Conservation (phyloP, 2,329 filamentous ascomycete genomes). For the Trematosphaeria pertusa region DNA sequence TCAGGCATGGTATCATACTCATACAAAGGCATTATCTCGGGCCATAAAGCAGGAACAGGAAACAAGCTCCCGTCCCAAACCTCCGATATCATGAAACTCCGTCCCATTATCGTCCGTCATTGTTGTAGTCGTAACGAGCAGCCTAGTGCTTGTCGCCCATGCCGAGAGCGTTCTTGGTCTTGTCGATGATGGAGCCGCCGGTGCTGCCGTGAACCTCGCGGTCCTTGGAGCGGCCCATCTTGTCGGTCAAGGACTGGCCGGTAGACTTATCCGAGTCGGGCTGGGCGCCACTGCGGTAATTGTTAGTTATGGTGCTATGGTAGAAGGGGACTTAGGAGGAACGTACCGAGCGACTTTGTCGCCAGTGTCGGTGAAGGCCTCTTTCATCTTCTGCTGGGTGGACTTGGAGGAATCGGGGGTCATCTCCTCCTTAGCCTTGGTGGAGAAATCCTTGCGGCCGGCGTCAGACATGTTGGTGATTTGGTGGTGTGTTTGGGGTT, state of each 20-base stretch:
- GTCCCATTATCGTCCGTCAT: conserved; percentile 9
- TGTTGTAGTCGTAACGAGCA: no score
- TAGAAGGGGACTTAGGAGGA: neutral
- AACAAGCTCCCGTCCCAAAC: conserved; percentile 7
- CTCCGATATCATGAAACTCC: neutral
- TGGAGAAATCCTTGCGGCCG: conserved; percentile 66
- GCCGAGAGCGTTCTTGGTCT: conserved; percentile 57
- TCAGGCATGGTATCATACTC: conserved; percentile 29
- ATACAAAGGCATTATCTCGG: conserved; percentile 10
- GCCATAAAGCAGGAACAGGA: conserved; percentile 3
- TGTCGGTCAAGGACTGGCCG: conserved; percentile 56
- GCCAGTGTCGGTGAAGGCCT: conserved; percentile 61
- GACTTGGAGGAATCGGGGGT: conserved; percentile 68
- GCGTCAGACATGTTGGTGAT: conserved; percentile 64
- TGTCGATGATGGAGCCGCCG: conserved; percentile 51
- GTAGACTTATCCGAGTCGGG: conserved; percentile 63
- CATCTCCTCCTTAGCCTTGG: conserved; percentile 63
- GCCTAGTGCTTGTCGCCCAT: conserved; percentile 51
- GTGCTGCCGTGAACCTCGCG: conserved; percentile 46
- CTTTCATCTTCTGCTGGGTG: conserved; percentile 65
- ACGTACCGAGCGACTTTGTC: conserved; percentile 62
- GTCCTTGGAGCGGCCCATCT: conserved; percentile 49
- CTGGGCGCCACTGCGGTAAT: conserved; percentile 50
- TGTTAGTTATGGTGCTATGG: conserved; percentile 25
- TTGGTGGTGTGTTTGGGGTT: conserved; percentile 34